Conservation (phyloP, 2,329 filamentous ascomycete species). For the Curvularia lunata region DNA sequence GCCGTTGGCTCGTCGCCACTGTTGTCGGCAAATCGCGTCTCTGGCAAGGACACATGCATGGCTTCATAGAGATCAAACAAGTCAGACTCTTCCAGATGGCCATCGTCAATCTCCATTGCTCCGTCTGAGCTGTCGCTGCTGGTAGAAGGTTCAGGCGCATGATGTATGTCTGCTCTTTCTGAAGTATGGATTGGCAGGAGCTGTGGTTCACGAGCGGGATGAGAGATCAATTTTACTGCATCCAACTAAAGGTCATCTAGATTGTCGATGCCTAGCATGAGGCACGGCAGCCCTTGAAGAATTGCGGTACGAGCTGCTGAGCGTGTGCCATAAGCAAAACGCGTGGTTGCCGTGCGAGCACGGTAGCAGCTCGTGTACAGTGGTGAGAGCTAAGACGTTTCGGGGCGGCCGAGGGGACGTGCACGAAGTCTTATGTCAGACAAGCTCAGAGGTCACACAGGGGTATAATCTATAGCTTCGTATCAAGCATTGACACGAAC, state of each 20-base stretch:
- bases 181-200: slow-evolving; percentile 1
- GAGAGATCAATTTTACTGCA: no score
- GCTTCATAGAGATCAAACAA: slow-evolving; percentile 32
- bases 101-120: slow-evolving; percentile 20
- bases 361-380: background rate
- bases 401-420: slow-evolving; percentile 19
- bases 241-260: slow-evolving; percentile 14
- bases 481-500: no score
- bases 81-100: slow-evolving; percentile 22
- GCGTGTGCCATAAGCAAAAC: background rate
- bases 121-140: slow-evolving; percentile 17
- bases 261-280: slow-evolving; percentile 17
- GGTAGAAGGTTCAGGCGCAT: slow-evolving; percentile 7
- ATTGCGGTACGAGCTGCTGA: slow-evolving; percentile 9
- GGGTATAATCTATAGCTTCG: slow-evolving; percentile 7
- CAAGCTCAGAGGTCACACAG: slow-evolving; percentile 25
- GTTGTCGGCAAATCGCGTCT: slow-evolving; percentile 27
- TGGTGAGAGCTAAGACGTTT: slow-evolving; percentile 16
- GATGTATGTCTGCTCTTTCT: slow-evolving; percentile 10
- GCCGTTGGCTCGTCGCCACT: slow-evolving; percentile 1
- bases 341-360: background rate
- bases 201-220: slow-evolving; percentile 11
- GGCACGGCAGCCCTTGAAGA: slow-evolving; percentile 16
- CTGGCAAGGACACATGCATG: slow-evolving; percentile 32
- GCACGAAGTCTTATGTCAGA: slow-evolving; percentile 27